phyloP scores from a whole-genome alignment of 352 stramenopile genomes.

The Achlya hypogyna region DNA sequence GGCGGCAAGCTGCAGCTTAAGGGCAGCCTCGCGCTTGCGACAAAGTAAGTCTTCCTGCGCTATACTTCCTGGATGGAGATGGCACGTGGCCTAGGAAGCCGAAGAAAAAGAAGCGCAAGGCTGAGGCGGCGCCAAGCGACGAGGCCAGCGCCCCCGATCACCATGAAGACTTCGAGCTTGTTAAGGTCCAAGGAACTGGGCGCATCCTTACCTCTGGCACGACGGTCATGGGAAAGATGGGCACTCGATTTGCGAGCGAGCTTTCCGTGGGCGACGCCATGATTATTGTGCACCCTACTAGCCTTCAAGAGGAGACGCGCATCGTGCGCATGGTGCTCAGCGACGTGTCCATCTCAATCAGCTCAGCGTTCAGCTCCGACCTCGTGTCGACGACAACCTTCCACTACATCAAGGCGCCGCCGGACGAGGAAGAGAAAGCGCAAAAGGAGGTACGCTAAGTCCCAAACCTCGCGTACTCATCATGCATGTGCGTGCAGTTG shows the following conservation, averaged over 20 bases:
- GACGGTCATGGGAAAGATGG: slow-evolving; percentile 76
- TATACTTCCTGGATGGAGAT: not conserved
- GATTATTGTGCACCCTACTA: slow-evolving; percentile 82
- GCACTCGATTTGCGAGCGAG: slow-evolving; percentile 76
- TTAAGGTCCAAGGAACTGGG: slow-evolving; percentile 64
- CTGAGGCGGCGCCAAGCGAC: slow-evolving; percentile 23
- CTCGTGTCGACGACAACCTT: slow-evolving; percentile 83
- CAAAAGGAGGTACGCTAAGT: slow-evolving; percentile 27
- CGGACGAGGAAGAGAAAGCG: slow-evolving; percentile 39
- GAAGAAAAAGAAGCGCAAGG: slow-evolving; percentile 50
- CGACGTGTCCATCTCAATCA: slow-evolving; percentile 77
- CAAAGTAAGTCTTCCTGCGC: slow-evolving; percentile 31
- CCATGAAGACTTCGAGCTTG: slow-evolving; percentile 48
- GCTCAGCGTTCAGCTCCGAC: slow-evolving; percentile 82
- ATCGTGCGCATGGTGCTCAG: slow-evolving; percentile 87
- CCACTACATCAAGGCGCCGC: slow-evolving; percentile 80
- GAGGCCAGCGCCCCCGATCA: slow-evolving; percentile 7
- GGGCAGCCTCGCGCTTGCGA: slow-evolving; percentile 75
- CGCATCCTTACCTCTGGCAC: slow-evolving; percentile 82
- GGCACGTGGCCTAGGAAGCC: slow-evolving; percentile 21
- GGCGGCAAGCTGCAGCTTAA: slow-evolving; percentile 77
- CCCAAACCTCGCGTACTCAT: not conserved
- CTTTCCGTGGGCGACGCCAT: slow-evolving; percentile 74
- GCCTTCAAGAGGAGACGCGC: slow-evolving; percentile 75
- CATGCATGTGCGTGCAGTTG: not conserved